Percentiles rank a stretch among this genome's conserved stretches.
These are phyloP conservation scores for Saturnispora sekii DNA, from an alignment of 805 yeast species.

Conservation along the genomic window DNA sequence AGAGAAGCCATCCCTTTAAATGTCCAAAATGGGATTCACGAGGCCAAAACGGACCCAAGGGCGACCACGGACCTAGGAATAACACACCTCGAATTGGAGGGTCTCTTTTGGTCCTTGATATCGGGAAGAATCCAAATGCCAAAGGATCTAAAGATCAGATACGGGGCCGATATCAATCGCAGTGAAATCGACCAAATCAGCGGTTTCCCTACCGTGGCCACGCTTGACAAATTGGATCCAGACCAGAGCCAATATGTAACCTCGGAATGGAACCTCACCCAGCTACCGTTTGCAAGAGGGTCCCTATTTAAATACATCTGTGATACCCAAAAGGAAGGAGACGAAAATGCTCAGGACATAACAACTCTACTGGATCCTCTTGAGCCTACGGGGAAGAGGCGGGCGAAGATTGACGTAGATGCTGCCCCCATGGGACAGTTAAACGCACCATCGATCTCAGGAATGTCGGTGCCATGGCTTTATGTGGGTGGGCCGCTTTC, in stretches of 20 bases:
- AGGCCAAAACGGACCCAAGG: not conserved
- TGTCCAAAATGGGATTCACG: not conserved
- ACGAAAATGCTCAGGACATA: not conserved
- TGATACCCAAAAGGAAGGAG: not conserved
- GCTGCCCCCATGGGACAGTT: slow-evolving; percentile 26
- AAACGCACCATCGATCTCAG: slow-evolving; percentile 43
- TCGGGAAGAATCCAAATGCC: slow-evolving; percentile 10
- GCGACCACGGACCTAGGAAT: not conserved
- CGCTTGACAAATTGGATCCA: not conserved
- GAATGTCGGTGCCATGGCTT: slow-evolving; percentile 94
- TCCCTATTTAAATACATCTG: slow-evolving; percentile 55
- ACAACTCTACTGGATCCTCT: not conserved
- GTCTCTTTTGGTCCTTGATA: slow-evolving; percentile 52
- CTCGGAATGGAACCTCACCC: slow-evolving; percentile 71
- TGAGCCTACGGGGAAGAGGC: not conserved
- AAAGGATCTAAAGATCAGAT: slow-evolving; percentile 45
- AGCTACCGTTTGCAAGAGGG: slow-evolving; percentile 58
- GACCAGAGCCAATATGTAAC: slow-evolving; percentile 29
- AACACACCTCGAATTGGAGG: slow-evolving; percentile 41
- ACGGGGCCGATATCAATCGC: slow-evolving; percentile 82
- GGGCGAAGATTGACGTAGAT: slow-evolving; percentile 23
- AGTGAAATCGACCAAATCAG: slow-evolving; percentile 54
- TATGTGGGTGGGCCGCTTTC: slow-evolving; percentile 84
- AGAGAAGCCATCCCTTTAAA: not conserved
- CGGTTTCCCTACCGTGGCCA: slow-evolving; percentile 53